Evolutionary conservation across 1,139 yeast genomes (phyloP), one percentile per base, ranked within the genome.

Genomic region (Oligophagozyma castellii): DNA sequence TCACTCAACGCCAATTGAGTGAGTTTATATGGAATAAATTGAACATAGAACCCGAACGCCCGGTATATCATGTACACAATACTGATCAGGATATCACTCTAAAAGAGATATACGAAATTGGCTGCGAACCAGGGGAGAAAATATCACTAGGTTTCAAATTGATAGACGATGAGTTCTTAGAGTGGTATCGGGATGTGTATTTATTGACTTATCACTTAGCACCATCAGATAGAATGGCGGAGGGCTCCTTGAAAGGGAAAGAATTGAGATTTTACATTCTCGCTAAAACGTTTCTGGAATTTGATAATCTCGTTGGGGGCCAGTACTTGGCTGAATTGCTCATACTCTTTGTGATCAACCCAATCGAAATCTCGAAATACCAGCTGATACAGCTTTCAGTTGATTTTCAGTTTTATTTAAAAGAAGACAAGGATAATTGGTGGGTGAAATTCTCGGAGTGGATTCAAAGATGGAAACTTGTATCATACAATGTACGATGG

Each of bases 1-100:
- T 89, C 92, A 84, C 86, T 48, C 96, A 89, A 55, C 83, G 89
- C 55, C 96, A 89, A 56, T 63, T 92, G 44, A 64, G 92, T 43
- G 76, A 96, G 42, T 89, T 80, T 53, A 89, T 89, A 53, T 89
- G 92, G 61, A 84, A 83, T 48, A 89, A 89, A 58, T 65, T 77
- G 54, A 72, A 46, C 23, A 27, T 28, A 5, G 55, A 50, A 28
- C 48, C 53, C 2, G 26, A 44, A 8, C 37, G 49, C 26, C 30
- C 41, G 6, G 51, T 48, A 2, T 41, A 40, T 30, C 20, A 30
- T 12, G 35, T 36, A 12, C 21, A 30, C 4, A 23, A 30, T n/a
- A 42, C 42, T 2, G 31, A 12, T 15, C 21, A 35, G 12, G 21
- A 31, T n/a, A 22, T 42, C 11, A 37, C 38, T 2, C 34, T 49